Base-by-base conservation (phyloP, 805 yeast species). In the Wickerhamomyces rabaulensis region DNA sequence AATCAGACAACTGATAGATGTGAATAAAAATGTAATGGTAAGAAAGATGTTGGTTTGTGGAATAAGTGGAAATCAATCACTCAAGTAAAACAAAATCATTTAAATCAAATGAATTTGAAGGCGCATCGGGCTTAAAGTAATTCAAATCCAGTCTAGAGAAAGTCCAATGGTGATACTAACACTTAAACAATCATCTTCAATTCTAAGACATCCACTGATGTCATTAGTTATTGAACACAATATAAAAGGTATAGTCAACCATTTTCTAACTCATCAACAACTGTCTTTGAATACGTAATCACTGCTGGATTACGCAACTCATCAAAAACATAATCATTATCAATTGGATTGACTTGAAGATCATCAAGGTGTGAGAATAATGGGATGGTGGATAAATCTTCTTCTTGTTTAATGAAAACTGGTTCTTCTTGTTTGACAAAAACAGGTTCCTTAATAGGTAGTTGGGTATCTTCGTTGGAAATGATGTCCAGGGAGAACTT, bases 261-360 rank as follows among this genome's bases (percentile, higher is more conserved):
- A 36, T 36, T 9, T 36, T 19, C 25, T 36, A 19, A 6, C 19
- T 36, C 39, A 10, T 19, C 19, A 20, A 19, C 39, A 19, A 20
- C 22, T 12, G 9, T 36, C 40, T 22, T 27, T 19, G 48, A 45
- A 52, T 45, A 54, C 50, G 70, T 64, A 65, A 68, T 66, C 73
- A 56, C 73, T 62, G 63, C 73, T 68, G 73, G 71, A 68, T 68
- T 66, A 66, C 73, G 71, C 73, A 68, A 67, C 67, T 66, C 68
- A 61, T 64, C 70, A 58, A 66, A 62, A 46, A 55, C 69, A 55
- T 56, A 60, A 49, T 65, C 63, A 57, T 58, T 58, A 53, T 63
- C 67, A 51, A 44, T 45, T 49, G 56, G 40, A 41, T 48, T 47
- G 9, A 48, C 52, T 41, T 52, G 57, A 40, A 48, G 53, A 40